Conservation (phyloP, 345 rosid genomes). For the Corchorus olitorius region DNA sequence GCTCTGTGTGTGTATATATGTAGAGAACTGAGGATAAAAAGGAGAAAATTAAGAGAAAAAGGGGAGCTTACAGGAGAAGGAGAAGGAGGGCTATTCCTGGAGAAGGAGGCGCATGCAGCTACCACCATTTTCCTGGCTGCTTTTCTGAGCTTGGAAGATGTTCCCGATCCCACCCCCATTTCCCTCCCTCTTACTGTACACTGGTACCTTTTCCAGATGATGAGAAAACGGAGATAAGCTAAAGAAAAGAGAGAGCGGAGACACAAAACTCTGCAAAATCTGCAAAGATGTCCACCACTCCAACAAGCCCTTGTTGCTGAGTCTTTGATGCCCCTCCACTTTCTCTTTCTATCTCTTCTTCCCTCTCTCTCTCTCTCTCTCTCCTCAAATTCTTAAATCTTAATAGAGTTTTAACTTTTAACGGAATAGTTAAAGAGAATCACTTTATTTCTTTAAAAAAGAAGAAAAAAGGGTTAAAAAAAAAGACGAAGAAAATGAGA, state of each 20-base stretch:
- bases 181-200: constrained; percentile 18
- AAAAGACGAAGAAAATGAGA: too few relatives aligned
- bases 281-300: constrained; percentile 28
- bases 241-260: constrained; percentile 11
- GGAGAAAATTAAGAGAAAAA: not conserved
- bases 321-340: constrained; percentile 2
- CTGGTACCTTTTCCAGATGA: not conserved
- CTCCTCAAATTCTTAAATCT: too few relatives aligned
- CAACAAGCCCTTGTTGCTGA: not conserved
- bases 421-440: too few relatives aligned
- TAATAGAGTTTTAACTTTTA: too few relatives aligned
- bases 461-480: too few relatives aligned
- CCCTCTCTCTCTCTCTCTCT: too few relatives aligned
- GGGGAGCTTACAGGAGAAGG: constrained; percentile 38
- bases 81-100: constrained; percentile 40
- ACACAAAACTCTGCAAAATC: constrained; percentile 31
- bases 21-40: not conserved
- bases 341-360: too few relatives aligned
- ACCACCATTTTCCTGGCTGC: constrained; percentile 64
- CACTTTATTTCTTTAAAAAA: too few relatives aligned
- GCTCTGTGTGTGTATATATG: not conserved
- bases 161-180: constrained; percentile 45
- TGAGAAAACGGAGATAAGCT: not conserved
- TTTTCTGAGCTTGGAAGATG: constrained; percentile 56
- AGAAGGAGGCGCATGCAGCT: constrained; percentile 78